phyloP scores from a whole-genome alignment of 2,329 filamentous ascomycete species.

The Plenodomus biglobosus region DNA sequence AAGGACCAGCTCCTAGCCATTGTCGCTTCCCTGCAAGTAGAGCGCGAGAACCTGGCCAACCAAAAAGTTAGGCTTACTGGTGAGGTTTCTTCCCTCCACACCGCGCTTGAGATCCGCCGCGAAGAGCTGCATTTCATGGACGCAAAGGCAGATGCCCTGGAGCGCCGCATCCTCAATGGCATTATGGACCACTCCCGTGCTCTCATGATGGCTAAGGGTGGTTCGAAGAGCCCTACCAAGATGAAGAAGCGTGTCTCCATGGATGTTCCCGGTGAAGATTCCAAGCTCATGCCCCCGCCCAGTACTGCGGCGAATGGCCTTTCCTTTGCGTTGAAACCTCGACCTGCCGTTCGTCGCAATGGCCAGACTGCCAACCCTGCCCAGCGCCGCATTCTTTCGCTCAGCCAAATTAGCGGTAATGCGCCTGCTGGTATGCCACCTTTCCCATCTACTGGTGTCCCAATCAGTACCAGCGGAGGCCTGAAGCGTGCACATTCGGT shows the following conservation, averaged over 20 bases:
- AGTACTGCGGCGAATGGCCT: conserved; percentile 42
- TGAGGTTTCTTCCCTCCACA: conserved; percentile 89
- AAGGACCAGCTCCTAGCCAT: conserved; percentile 53
- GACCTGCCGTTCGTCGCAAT: conserved; percentile 47
- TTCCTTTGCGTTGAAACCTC: conserved; percentile 54
- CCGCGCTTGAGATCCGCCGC: conserved; percentile 80
- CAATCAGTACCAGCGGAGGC: conserved; percentile 47
- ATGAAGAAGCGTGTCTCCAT: conserved; percentile 37
- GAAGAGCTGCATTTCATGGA: conserved; percentile 94
- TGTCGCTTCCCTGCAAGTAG: conserved; percentile 61
- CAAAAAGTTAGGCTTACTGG: conserved; percentile 80
- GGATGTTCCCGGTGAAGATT: conserved; percentile 41
- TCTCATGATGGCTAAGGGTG: conserved; percentile 72
- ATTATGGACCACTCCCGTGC: conserved; percentile 95
- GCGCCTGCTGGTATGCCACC: conserved; percentile 53
- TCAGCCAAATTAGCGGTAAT: conserved; percentile 87
- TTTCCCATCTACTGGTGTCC: conserved; percentile 36
- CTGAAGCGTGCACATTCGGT: conserved; percentile 54
- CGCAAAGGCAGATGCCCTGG: conserved; percentile 79
- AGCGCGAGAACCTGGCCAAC: conserved; percentile 73
- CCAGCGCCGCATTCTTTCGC: conserved; percentile 77
- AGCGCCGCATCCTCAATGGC: conserved; percentile 89
- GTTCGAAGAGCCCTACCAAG: conserved; percentile 45
- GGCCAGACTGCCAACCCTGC: conserved; percentile 43
- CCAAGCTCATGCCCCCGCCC: conserved; percentile 35